Conservation (phyloP, 192 early-diverging fungal genomes). For the Gamsiella multidivaricata region DNA sequence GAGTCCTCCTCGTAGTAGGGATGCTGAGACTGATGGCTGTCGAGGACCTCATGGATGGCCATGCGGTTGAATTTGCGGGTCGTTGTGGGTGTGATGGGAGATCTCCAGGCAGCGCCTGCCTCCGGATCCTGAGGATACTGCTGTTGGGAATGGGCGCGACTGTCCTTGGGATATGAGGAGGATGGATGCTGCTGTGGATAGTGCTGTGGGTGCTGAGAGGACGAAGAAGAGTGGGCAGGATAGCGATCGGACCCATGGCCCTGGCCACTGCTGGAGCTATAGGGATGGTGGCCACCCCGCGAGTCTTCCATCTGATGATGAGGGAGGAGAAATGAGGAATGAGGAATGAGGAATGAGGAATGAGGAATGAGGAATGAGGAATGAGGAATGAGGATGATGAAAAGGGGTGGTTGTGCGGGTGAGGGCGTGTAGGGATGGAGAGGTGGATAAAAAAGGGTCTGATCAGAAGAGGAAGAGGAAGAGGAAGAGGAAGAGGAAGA, state of each 20-base stretch:
- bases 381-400: too few relatives aligned
- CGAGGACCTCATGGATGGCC: constrained; percentile 52
- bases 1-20: constrained; percentile 41
- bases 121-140: constrained; percentile 26
- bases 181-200: constrained; percentile 27
- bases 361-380: too few relatives aligned
- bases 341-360: background rate
- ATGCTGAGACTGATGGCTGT: constrained; percentile 26
- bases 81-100: constrained; percentile 49
- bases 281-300: constrained; percentile 16
- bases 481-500: too few relatives aligned
- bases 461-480: too few relatives aligned
- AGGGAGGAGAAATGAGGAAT: background rate
- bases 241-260: constrained; percentile 20
- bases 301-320: constrained; percentile 37
- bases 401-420: too few relatives aligned
- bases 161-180: constrained; percentile 26
- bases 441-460: too few relatives aligned
- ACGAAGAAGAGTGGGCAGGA: constrained; percentile 17
- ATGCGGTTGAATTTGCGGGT: constrained; percentile 46
- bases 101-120: constrained; percentile 30
- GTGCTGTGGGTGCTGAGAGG: constrained; percentile 33
- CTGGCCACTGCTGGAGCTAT: constrained; percentile 1
- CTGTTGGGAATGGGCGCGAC: constrained; percentile 13
- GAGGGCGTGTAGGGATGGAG: too few relatives aligned